Base-by-base conservation (phyloP, 305 asterid species). In the Plantago coronopus region DNA sequence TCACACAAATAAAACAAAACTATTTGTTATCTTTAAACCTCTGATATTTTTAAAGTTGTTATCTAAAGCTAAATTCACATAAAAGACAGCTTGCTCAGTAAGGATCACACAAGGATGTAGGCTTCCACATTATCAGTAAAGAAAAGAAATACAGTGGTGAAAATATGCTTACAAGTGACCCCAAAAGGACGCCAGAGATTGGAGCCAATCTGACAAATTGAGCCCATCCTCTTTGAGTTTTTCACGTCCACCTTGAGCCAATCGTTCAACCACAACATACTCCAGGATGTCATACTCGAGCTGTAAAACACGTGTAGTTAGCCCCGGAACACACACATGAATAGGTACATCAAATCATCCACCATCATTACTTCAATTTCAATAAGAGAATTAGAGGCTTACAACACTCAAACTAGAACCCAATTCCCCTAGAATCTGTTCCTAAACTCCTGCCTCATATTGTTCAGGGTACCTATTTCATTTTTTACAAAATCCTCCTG, bases 211-310 rank as follows among this genome's bases (percentile, higher is more conserved):
- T 0, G 96, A 93, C 79, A 93, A 74, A 79, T 93, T 93, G 76
- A 93, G 97, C 44, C 99, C 99, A 69, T 93, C 97, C 61, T 89
- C 99, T 76, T 93, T 93, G 70, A 93, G 95, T 83, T 89, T 93
- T 71, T 89, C 99, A 3, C 99, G 95, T 27, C 99, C 99, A 79
- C 90, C 85, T 81, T 89, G 97, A 29, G 86, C 99, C 85, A 93
- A 69, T 54, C 99, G 97, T 75, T 93, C 99, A 61, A 93, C 84
- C 68, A 93, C 99, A 62, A 93, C 97, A 73, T 87, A 93, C 81
- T 89, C 99, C 90, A 93, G 72, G 64, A 93, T 85, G 69, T 93
- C 99, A 78, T 89, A 93, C 87, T 93, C 99, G 48, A 93, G 86
- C 99, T 93, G 95, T 79, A 62, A 55, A 68, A 72, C 59, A 54